These are phyloP conservation scores for Tuber melanosporum DNA, from an alignment of 495 filamentous ascomycete genomes.

Conservation along the genomic window DNA sequence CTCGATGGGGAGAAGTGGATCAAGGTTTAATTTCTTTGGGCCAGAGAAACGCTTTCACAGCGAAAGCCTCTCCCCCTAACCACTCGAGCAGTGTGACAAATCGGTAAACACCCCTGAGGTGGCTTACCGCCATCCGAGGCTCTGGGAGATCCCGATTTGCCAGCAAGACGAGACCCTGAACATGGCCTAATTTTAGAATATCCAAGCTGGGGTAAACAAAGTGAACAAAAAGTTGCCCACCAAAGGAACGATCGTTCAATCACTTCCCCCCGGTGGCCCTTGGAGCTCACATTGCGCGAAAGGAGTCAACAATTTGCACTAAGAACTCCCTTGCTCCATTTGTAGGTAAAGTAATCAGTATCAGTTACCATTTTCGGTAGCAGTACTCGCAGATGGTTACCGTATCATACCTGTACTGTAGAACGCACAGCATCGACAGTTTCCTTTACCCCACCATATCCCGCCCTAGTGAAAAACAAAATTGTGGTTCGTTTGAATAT, in stretches of 20 bases:
- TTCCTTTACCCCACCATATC: neutral
- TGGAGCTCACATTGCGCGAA: neutral
- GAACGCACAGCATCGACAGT: neutral
- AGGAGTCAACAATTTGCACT: neutral
- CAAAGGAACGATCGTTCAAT: neutral
- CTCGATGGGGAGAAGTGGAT: neutral
- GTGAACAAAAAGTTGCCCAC: neutral
- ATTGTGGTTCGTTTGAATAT: neutral
- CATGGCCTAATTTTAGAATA: constrained; percentile 2
- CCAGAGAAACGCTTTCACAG: neutral
- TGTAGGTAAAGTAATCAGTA: neutral
- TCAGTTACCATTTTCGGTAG: neutral
- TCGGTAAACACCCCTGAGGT: neutral
- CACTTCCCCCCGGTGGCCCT: neutral
- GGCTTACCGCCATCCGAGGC: constrained; percentile 1
- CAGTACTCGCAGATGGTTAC: neutral
- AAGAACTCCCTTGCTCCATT: neutral
- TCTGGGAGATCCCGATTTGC: neutral
- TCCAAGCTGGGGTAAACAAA: neutral
- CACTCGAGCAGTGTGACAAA: neutral
- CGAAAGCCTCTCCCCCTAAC: neutral
- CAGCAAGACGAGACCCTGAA: neutral
- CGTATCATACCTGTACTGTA: neutral
- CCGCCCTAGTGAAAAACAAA: neutral
- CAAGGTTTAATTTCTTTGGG: neutral